Conservation (phyloP, 495 filamentous ascomycete genomes). For the Durotheca rogersii region DNA sequence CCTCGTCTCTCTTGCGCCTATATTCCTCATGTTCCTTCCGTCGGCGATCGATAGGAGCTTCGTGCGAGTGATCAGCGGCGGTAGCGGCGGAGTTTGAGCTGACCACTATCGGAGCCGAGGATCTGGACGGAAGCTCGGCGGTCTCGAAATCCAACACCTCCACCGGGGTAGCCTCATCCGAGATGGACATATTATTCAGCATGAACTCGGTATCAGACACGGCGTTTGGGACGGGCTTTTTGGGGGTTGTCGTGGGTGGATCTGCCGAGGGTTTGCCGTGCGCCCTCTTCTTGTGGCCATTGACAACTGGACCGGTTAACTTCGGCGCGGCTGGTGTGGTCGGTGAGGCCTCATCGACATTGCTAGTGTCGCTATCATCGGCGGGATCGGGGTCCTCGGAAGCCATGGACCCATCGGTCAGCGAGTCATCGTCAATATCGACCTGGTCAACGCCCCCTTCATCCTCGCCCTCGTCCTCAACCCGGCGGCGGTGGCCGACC, state of each 20-base stretch:
- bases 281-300: slow-evolving; percentile 41
- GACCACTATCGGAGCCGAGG: slow-evolving; percentile 48
- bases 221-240: slow-evolving; percentile 39
- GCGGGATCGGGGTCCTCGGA: slow-evolving; percentile 76
- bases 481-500: slow-evolving; percentile 71
- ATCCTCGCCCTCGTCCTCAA: slow-evolving; percentile 78
- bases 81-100: slow-evolving; percentile 42
- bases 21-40: slow-evolving; percentile 89
- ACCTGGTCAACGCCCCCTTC: slow-evolving; percentile 66
- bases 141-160: slow-evolving; percentile 67
- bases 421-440: slow-evolving; percentile 75
- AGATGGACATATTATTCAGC: slow-evolving; percentile 78
- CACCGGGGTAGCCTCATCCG: slow-evolving; percentile 54
- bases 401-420: slow-evolving; percentile 75
- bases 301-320: slow-evolving; percentile 40
- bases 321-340: slow-evolving; percentile 46
- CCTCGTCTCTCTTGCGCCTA: slow-evolving; percentile 78
- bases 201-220: slow-evolving; percentile 79
- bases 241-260: slow-evolving; percentile 39
- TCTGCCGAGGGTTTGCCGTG: slow-evolving; percentile 33
- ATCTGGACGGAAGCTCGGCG: slow-evolving; percentile 34
- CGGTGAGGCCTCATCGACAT: slow-evolving; percentile 60
- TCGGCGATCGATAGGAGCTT: slow-evolving; percentile 64
- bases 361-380: slow-evolving; percentile 77
- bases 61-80: slow-evolving; percentile 39